Evolutionary conservation across 2,329 filamentous ascomycete genomes (phyloP).

Genomic region (Cryphonectria carpinicola): DNA sequence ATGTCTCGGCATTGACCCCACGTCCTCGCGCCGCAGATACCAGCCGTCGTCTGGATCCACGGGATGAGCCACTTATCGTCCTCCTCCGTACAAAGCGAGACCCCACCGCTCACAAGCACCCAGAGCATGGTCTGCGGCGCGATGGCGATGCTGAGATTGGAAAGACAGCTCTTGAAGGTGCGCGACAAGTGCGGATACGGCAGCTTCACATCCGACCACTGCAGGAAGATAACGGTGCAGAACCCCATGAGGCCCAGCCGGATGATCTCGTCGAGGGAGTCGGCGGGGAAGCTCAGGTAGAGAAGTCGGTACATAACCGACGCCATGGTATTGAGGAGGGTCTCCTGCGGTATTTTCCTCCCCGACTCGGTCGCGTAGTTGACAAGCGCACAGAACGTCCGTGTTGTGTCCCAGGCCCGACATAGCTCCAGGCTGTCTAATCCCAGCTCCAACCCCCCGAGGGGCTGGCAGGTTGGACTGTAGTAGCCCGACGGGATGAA

Average conservation of each 20-base stretch:
- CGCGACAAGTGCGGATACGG: slow-evolving; percentile 31
- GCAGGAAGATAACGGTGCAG: slow-evolving; percentile 42
- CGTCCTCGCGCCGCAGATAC: slow-evolving; percentile 26
- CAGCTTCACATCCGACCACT: slow-evolving; percentile 37
- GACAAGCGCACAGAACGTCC: slow-evolving; percentile 33
- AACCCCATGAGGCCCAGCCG: slow-evolving; percentile 46
- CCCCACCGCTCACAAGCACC: slow-evolving; percentile 34
- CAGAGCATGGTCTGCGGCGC: slow-evolving; percentile 33
- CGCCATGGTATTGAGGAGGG: slow-evolving; percentile 38
- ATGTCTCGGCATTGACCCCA: slow-evolving; percentile 29
- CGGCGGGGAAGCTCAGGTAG: slow-evolving; percentile 35
- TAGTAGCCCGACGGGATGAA: background rate
- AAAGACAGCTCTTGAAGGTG: slow-evolving; percentile 28
- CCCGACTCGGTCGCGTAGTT: slow-evolving; percentile 32
- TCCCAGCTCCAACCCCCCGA: background rate
- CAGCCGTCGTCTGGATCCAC: slow-evolving; percentile 32
- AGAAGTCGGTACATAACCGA: slow-evolving; percentile 48
- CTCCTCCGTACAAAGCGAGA: slow-evolving; percentile 32
- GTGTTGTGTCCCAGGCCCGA: slow-evolving; percentile 31
- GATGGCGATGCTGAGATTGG: slow-evolving; percentile 1
- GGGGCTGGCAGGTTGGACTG: background rate
- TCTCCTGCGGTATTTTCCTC: slow-evolving; percentile 29
- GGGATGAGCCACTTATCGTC: slow-evolving; percentile 33
- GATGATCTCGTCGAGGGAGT: slow-evolving; percentile 41
- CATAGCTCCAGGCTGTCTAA: slow-evolving; percentile 29